Conservation (phyloP, 345 rosid species). For the Eucalyptus polyanthemos region DNA sequence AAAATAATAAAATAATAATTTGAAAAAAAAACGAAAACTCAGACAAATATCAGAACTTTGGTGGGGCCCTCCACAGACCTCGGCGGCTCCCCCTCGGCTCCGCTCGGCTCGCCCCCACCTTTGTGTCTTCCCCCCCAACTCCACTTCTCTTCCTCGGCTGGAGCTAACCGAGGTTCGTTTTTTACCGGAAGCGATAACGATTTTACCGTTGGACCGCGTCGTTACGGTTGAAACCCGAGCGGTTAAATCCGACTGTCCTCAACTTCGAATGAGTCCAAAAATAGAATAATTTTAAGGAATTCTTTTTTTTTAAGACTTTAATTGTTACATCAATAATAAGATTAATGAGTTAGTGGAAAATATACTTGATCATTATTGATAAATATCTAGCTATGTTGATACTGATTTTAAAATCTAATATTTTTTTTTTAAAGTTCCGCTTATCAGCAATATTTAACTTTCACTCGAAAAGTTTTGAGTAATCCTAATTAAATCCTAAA, state of each 20-base stretch:
- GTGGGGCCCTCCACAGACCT: not conserved
- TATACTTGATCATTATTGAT: not conserved
- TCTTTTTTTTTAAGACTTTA: not conserved
- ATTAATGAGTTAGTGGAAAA: not conserved
- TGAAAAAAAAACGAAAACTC: not conserved
- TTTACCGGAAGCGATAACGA: not conserved
- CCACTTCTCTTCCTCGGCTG: not conserved
- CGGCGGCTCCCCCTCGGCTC: not conserved
- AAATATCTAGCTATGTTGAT: not conserved
- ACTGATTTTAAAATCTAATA: not conserved
- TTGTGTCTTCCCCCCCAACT: not conserved
- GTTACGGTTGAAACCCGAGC: not conserved
- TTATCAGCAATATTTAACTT: not conserved
- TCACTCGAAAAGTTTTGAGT: rapidly evolving
- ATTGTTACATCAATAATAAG: not conserved
- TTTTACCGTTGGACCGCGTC: not conserved
- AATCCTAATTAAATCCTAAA: rapidly evolving
- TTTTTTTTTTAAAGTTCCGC: rapidly evolving
- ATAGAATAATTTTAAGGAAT: not conserved
- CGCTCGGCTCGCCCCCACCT: not conserved
- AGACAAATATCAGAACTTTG: not conserved
- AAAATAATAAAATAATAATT: not conserved
- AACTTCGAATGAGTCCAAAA: not conserved
- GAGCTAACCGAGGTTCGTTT: not conserved
- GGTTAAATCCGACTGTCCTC: not conserved